Evolutionary conservation across 192 early-diverging fungal genomes (phyloP).

Genomic region (Mortierella claussenii): DNA sequence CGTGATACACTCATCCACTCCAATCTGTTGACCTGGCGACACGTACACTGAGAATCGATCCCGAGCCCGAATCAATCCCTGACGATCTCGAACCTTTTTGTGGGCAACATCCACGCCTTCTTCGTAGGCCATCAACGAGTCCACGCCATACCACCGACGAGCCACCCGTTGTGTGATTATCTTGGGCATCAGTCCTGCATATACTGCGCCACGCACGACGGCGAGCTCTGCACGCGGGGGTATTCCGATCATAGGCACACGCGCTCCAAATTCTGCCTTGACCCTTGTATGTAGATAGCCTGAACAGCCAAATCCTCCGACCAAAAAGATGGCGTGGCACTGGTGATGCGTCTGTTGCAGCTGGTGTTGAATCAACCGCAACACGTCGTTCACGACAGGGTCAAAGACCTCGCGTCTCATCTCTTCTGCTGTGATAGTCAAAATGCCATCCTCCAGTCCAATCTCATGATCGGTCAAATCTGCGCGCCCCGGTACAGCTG

Average conservation of each 20-base stretch:
- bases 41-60: constrained; percentile 63
- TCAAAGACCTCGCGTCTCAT: constrained; percentile 66
- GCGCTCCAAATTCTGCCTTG: constrained; percentile 55
- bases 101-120: constrained; percentile 53
- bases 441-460: constrained; percentile 58
- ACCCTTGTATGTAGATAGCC: constrained; percentile 61
- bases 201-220: constrained; percentile 63
- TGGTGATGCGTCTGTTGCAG: constrained; percentile 48
- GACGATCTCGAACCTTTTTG: constrained; percentile 53
- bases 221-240: constrained; percentile 65
- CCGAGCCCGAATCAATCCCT: constrained; percentile 53
- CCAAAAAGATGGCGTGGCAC: constrained; percentile 62
- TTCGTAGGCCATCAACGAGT: constrained; percentile 57
- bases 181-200: constrained; percentile 62
- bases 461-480: constrained; percentile 45
- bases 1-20: constrained; percentile 46
- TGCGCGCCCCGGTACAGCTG: constrained; percentile 54
- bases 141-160: constrained; percentile 63
- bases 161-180: constrained; percentile 61
- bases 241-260: constrained; percentile 59
- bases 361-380: constrained; percentile 63
- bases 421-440: constrained; percentile 59
- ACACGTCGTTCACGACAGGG: constrained; percentile 63
- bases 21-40: constrained; percentile 55
- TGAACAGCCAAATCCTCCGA: constrained; percentile 67